Conservation (phyloP, 352 stramenopile genomes). For the Chrysophaeum taylorii region DNA sequence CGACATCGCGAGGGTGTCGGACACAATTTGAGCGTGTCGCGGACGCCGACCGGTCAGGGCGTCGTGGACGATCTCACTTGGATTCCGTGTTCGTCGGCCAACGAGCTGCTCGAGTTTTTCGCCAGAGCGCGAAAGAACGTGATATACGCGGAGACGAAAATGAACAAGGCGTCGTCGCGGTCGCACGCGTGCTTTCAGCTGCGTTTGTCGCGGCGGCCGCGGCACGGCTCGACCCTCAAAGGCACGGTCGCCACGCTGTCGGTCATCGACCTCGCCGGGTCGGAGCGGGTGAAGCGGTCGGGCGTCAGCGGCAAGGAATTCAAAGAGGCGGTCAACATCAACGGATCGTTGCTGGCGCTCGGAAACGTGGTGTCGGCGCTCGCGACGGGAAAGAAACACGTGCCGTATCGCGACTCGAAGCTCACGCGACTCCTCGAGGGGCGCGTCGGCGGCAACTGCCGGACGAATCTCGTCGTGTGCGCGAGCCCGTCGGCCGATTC, state of each 20-base stretch:
- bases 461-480: conserved; percentile 66
- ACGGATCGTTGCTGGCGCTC: conserved; percentile 68
- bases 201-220: conserved; percentile 57
- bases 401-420: conserved; percentile 42
- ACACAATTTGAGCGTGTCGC: conserved; percentile 45
- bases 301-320: conserved; percentile 58
- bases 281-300: conserved; percentile 68
- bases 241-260: conserved; percentile 60
- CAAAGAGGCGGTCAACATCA: conserved; percentile 66
- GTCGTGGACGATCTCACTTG: conserved; percentile 66
- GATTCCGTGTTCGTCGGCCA: conserved; percentile 42
- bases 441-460: conserved; percentile 66
- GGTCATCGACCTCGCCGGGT: conserved; percentile 69
- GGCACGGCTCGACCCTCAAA: conserved; percentile 43
- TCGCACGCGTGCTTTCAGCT: conserved; percentile 72
- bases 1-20: conserved; percentile 29
- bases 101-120: background rate
- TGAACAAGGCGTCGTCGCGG: conserved; percentile 72
- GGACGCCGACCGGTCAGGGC: conserved; percentile 42
- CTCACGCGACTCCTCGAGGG: conserved; percentile 47
- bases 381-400: conserved; percentile 60
- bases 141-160: conserved; percentile 44
- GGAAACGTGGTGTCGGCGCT: conserved; percentile 75
- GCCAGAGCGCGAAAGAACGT: conserved; percentile 3
- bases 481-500: conserved; percentile 65